Evolutionary conservation across 306 rosid genomes (phyloP), one percentile per base, ranked within the genome.

Genomic region (Argentina anserina): DNA sequence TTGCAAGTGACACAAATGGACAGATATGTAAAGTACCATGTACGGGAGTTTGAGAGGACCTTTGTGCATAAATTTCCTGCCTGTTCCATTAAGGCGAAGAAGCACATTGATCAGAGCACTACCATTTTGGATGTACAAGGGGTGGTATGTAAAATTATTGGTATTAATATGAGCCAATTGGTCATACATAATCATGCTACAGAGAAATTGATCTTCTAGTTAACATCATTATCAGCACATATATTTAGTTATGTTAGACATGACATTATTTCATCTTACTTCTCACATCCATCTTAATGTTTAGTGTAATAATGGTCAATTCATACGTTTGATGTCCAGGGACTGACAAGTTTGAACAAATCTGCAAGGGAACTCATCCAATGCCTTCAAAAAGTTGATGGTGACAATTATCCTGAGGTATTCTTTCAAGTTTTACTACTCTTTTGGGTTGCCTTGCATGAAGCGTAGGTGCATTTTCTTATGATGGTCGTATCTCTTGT

Each of bases 381-480:
- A 61, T 58, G 90, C 55, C 86, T 94, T 71, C 99, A 94, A 84
- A 94, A 89, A 90, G 87, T 94, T 75, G 99, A 94, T 39, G 99
- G 99, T 21, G 96, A 91, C 81, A 94, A 91, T 79, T 94, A 94
- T 68, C 99, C 97, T 21, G 99, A 94, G 99, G 97, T 91, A 85
- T 53, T 15, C 26, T 40, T 55, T 75, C 68, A 42, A 47, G 37
- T 64, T 58, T 6, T 75, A 29, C 15, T 50, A 61, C 42, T 43
- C 33, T 52, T 25, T 42, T 43, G 64, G 62, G 28, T 42, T 72
- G 21, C 17, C 18, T 69, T 40, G 37, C 65, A 45, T 78, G 40
- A 39, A 68, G 40, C 15, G 17, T 34, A 17, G n/a, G 49, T 50
- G 17, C 62, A 73, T 72, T 63, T 61, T 36, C 37, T 79, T 59